Base-by-base conservation (phyloP, 345 rosid genomes). In the Citrus australasica region DNA sequence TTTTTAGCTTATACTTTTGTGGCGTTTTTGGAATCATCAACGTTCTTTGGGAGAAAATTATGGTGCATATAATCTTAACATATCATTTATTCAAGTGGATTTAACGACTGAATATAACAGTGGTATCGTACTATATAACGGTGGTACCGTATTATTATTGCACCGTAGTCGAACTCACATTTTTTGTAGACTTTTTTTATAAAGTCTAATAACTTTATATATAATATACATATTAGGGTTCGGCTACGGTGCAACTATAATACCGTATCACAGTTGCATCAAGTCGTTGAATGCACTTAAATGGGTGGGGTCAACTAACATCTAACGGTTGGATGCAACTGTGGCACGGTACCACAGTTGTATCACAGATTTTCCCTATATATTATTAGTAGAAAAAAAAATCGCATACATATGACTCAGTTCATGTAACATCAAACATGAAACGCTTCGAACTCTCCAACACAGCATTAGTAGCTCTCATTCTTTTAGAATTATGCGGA, bases 61-160 rank as follows among this genome's bases (percentile, higher is more conserved):
- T 32, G 4, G 4, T 30, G 4, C 4, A 30, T 25, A 25, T 25
- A 1, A 25, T 28, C 28, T 28, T 28, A 28, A 28, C 1, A 0
- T 2, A 28, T 28, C 28, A 2, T 28, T 2, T 0, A 4, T 32
- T 32, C 0, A 4, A 32, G 5, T 32, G 0, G 5, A 32, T 32
- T 0, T 32, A 32, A 32, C 33, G 33, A 0, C 0, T 3, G 4
- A 4, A n/a, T n/a, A n/a, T n/a, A n/a, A n/a, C n/a, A n/a, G n/a
- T n/a, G n/a, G n/a, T n/a, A n/a, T n/a, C n/a, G n/a, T n/a, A n/a
- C n/a, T n/a, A 32, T 32, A 32, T 0, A 32, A 32, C 0, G 0
- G 0, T 3, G 4, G 0, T 0, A 32, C 0, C 0, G 0, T 3
- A 32, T 0, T 0, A 32, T 0, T 0, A 32, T 32, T 32, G 4